phyloP scores from a whole-genome alignment of 306 rosid species.

The Cotoneaster glaucophyllus region DNA sequence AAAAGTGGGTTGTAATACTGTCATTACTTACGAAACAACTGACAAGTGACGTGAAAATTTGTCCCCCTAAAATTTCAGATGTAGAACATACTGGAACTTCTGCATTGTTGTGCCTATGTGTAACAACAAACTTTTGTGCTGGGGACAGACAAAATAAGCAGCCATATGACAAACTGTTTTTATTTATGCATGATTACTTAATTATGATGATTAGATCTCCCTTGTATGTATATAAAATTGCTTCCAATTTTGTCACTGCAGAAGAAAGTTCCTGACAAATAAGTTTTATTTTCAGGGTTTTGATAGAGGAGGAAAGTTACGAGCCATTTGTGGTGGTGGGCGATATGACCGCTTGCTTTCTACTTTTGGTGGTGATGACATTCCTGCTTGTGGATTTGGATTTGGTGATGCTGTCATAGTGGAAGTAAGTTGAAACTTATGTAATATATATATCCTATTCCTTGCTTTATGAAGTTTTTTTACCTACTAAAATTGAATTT shows the following conservation, averaged over 20 bases:
- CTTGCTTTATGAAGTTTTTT: not conserved
- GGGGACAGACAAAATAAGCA: not conserved
- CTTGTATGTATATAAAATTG: not conserved
- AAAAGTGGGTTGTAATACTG: not conserved
- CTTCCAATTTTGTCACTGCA: not conserved
- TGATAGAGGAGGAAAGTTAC: constrained; percentile 87
- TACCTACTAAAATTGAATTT: not conserved
- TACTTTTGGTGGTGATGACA: constrained; percentile 84
- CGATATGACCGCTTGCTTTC: constrained; percentile 85
- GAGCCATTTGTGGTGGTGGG: constrained; percentile 98
- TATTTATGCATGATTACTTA: not conserved
- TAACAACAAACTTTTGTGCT: not conserved
- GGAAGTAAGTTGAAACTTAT: constrained; percentile 54
- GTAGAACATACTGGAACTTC: not conserved
- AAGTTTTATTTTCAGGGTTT: constrained; percentile 55
- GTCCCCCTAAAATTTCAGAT: not conserved
- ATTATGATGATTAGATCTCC: not conserved
- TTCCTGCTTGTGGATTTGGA: constrained; percentile 95
- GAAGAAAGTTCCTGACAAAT: not conserved
- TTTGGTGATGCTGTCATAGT: constrained; percentile 97
- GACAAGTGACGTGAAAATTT: not conserved
- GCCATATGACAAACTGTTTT: not conserved
- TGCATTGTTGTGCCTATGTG: not conserved
- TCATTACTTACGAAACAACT: not conserved
- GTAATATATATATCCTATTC: not conserved